Percentiles rank a stretch among this genome's conserved stretches.
phyloP scores from a whole-genome alignment of 75 land plant species.

The Pinus tabuliformis region DNA sequence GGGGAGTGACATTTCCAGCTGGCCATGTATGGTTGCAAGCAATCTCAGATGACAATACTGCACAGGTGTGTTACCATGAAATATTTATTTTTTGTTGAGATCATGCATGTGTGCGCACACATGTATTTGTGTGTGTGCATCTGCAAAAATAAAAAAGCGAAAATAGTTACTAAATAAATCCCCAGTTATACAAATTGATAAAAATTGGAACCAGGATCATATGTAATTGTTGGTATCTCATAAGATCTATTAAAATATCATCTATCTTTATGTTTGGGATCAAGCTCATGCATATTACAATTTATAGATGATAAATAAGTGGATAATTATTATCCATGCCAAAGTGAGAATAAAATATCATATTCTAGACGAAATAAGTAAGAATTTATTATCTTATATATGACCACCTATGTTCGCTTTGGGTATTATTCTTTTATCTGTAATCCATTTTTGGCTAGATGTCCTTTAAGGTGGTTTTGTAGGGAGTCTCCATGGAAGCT shows the following conservation, averaged over 20 bases:
- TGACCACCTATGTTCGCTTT: too few species aligned
- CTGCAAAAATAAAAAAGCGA: not conserved
- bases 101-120: too few species aligned
- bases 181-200: not conserved
- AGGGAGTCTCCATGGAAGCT: too few species aligned
- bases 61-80: slow-evolving; percentile 26
- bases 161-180: not conserved
- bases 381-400: not conserved
- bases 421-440: too few species aligned
- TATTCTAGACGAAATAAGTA: not conserved
- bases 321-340: not conserved
- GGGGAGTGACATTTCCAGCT: slow-evolving; percentile 40
- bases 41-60: slow-evolving; percentile 17
- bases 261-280: not conserved
- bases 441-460: too few species aligned
- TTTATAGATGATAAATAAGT: not conserved
- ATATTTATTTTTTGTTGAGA: not conserved
- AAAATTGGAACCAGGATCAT: not conserved
- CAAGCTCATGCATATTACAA: not conserved
- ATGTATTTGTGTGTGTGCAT: not conserved
- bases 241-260: not conserved
- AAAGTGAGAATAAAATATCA: not conserved
- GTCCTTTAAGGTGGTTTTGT: too few species aligned
- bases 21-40: slow-evolving; percentile 57
- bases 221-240: not conserved